Conservation (phyloP, 108 stramenopile species). For the Nitzschia sp. region DNA sequence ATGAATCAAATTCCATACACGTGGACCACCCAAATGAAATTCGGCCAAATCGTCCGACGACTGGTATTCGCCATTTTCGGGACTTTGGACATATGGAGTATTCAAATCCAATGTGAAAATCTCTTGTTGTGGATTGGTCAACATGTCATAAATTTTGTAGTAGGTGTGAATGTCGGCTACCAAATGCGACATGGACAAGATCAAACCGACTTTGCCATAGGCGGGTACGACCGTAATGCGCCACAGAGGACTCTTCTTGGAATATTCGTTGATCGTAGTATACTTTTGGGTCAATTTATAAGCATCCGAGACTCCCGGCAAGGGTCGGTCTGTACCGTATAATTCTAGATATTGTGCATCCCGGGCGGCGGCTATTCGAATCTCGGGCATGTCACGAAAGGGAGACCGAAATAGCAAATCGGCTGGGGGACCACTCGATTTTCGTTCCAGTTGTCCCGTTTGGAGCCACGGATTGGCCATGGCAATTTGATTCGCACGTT, state of each 20-base stretch:
- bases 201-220: background rate
- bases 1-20: conserved; percentile 4
- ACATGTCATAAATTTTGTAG: conserved; percentile 4
- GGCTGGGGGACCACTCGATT: no score
- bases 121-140: background rate
- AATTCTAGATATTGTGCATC: background rate
- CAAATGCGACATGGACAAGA: background rate
- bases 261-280: background rate
- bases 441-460: background rate
- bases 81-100: background rate
- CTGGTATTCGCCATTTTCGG: background rate
- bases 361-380: background rate
- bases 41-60: conserved; percentile 2
- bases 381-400: background rate
- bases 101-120: background rate
- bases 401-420: background rate
- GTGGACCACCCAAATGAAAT: conserved; percentile 1
- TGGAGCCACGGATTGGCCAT: conserved; percentile 3
- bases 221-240: background rate
- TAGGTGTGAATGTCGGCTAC: conserved; percentile 4
- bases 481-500: conserved; percentile 3
- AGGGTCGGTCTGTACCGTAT: background rate
- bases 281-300: background rate
- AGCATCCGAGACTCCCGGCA: background rate
- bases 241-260: background rate